Conservation (phyloP, 345 rosid genomes). For the Crucihimalaya himalaica region DNA sequence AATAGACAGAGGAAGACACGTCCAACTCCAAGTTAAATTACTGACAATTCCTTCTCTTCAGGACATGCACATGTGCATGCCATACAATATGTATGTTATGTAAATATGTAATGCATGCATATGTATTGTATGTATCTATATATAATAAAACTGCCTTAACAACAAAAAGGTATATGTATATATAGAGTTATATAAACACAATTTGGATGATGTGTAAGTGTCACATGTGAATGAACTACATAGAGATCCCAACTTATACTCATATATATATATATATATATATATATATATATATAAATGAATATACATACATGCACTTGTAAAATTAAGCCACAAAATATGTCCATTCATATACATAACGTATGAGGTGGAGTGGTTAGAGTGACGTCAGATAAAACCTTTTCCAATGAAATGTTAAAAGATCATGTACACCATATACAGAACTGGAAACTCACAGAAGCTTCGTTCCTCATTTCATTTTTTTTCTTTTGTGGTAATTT, state of each 20-base stretch:
- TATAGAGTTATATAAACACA: background rate
- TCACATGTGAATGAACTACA: background rate
- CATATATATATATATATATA: background rate
- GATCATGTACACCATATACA: background rate
- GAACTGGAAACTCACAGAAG: slow-evolving; percentile 11
- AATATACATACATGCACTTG: background rate
- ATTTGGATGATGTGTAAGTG: background rate
- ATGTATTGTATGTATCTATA: background rate
- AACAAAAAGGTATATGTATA: background rate
- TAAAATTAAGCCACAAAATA: background rate
- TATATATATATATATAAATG: background rate
- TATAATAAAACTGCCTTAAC: no score
- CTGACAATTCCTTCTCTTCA: slow-evolving; percentile 14
- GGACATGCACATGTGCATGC: slow-evolving; percentile 18
- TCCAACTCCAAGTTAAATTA: slow-evolving; percentile 2
- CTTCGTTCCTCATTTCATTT: slow-evolving; percentile 11
- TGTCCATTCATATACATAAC: slow-evolving; percentile 8
- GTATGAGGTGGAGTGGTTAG: slow-evolving; percentile 26
- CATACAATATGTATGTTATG: background rate
- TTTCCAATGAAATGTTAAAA: slow-evolving; percentile 12
- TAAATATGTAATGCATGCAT: background rate
- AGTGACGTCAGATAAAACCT: slow-evolving; percentile 18
- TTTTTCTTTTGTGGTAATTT: background rate
- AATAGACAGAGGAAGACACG: slow-evolving; percentile 2
- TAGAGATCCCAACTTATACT: background rate